phyloP scores from a whole-genome alignment of 2,329 filamentous ascomycete species.

The Penicillium sp. region DNA sequence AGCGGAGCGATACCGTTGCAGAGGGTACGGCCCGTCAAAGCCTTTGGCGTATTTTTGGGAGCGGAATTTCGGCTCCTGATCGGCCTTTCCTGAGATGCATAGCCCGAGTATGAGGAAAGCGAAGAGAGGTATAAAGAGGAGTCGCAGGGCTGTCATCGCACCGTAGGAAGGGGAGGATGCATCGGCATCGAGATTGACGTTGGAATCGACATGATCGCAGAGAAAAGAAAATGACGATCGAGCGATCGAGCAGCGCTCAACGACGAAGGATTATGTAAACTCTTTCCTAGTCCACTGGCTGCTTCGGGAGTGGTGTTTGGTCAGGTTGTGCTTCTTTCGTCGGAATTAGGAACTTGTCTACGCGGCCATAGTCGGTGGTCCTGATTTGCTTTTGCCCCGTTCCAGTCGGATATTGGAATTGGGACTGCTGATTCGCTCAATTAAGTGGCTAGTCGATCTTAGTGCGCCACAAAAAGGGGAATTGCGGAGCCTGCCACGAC shows the following conservation, averaged over 20 bases:
- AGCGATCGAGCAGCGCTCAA: neutral
- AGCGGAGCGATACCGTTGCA: slow-evolving; percentile 32
- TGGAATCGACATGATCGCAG: neutral
- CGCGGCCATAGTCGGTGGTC: slow-evolving; percentile 5
- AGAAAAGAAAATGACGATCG: slow-evolving; percentile 1
- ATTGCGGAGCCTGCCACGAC: slow-evolving; percentile 5
- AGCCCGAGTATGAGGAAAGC: neutral
- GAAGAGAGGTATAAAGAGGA: neutral
- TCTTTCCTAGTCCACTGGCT: neutral
- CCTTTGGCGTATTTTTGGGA: slow-evolving; percentile 27
- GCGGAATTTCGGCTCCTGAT: slow-evolving; percentile 12
- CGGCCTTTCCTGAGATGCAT: neutral
- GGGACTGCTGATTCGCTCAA: neutral
- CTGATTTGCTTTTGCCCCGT: neutral
- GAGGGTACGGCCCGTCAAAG: slow-evolving; percentile 31
- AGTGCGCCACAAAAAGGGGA: slow-evolving; percentile 1
- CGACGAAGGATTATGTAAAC: neutral
- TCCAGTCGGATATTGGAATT: neutral
- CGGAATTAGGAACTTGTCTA: slow-evolving; percentile 8
- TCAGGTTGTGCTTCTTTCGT: neutral
- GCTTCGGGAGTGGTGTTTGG: neutral
- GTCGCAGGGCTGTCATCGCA: neutral
- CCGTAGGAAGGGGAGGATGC: neutral
- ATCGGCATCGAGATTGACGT: neutral
- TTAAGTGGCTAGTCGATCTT: neutral